Base-by-base conservation (phyloP, 225 moss, liverwort and hornwort genomes). In the Asterella californica region DNA sequence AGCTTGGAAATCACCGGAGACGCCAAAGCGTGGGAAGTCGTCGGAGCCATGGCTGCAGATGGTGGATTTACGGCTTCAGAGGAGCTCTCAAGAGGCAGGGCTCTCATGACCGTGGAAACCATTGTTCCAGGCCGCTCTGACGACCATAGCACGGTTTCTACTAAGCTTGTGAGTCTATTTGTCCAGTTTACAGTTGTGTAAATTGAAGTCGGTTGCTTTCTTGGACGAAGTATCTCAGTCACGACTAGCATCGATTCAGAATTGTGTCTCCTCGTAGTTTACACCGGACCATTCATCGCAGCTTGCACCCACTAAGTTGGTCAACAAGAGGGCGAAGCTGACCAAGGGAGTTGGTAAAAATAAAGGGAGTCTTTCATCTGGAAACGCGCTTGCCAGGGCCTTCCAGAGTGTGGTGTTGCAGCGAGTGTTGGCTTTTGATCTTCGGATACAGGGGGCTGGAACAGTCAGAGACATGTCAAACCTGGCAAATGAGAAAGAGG, bases 11-110 rank as follows among this genome's bases (percentile, higher is more conserved):
- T 91, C n/a, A 90, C 85, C 3, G 96, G 94, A 30, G 91, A 96
- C 79, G 91, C 91, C 22, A 87, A 88, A 67, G 86, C 92, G 36
- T 69, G 86, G 83, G 91, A 94, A 76, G 96, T 88, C 0, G 79
- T 86, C 57, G 86, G 86, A 54, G 96, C 94, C 0, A 86, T 96
- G 85, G 94, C 89, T 4, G 94, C 94, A 5, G 96, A 96, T 84
- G 96, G 96, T 24, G 96, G 96, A 60, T 78, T 84, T 57, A 92
- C 91, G 9, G 94, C 94, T 25, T 87, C 90, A 14, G 91, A 96
- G 79, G 96, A 94, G 83, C 89, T 96, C 55, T 84, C 89, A 8
- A 89, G 87, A 75, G 94, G 94, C 29, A 90, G 89, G 83, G 27
- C 86, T 21, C 76, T 91, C 80, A 88, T 96, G 83, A 90, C 91